Conservation (phyloP, 768 basidiomycete species). For the Pisolithus marmoratus region DNA sequence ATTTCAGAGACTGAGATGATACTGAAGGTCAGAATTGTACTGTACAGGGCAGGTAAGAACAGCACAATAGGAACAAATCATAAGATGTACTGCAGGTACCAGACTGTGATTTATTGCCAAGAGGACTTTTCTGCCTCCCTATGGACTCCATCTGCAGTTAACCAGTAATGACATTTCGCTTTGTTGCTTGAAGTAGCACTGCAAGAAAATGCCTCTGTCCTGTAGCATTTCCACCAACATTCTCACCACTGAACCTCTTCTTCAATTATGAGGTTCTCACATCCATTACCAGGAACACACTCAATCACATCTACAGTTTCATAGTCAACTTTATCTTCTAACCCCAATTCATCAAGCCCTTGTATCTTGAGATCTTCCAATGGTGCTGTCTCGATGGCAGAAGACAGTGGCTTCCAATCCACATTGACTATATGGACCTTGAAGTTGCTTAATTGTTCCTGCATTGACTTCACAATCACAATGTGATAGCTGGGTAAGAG, state of each 20-base stretch:
- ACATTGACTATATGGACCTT: too few species aligned
- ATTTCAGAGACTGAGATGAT: conserved; percentile 58
- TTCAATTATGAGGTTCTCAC: conserved; percentile 25
- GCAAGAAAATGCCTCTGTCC: conserved; percentile 24
- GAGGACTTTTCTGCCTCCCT: conserved; percentile 81
- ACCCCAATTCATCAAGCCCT: too few species aligned
- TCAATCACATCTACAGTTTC: conserved; percentile 14
- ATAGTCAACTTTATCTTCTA: conserved; percentile 13
- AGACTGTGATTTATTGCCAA: conserved; percentile 88
- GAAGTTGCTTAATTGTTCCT: conserved; percentile 92
- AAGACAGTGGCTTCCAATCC: too few species aligned
- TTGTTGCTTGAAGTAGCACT: conserved; percentile 27
- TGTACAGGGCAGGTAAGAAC: conserved; percentile 50
- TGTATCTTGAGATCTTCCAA: too few species aligned
- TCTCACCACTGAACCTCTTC: conserved; percentile 62
- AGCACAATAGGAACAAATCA: conserved; percentile 2
- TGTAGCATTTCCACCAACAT: conserved; percentile 54
- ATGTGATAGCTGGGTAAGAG: conserved; percentile 60
- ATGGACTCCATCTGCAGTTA: too few species aligned
- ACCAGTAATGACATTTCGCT: conserved; percentile 33
- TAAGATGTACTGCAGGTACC: conserved; percentile 70
- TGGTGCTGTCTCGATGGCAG: too few species aligned
- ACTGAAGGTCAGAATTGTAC: conserved; percentile 71
- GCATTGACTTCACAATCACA: conserved; percentile 80
- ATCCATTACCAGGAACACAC: conserved; percentile 12